A percentile compares a stretch with the other conserved stretches of the same genome.
Evolutionary conservation across 179 eudicot species (phyloP).

Genomic region (Nepenthes alata): DNA sequence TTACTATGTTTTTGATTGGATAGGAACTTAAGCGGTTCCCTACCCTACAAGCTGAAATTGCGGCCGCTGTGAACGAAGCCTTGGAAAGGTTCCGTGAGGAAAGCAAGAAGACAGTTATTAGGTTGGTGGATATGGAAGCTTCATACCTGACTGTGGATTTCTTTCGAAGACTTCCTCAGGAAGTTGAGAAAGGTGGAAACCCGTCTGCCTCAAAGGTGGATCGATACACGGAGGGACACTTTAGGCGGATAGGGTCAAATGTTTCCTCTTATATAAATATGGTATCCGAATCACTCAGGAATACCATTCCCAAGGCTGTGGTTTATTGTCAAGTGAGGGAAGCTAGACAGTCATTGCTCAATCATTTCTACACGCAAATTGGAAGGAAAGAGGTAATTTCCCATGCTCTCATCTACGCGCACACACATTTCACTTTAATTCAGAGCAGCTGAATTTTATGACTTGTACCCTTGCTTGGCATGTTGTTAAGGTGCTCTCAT

Average conservation of each 20-base stretch:
- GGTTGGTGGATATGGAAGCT: conserved; percentile 88
- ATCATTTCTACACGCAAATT: conserved; percentile 58
- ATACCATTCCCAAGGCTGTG: conserved; percentile 77
- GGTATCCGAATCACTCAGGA: conserved; percentile 66
- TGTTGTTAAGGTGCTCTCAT: too few relatives aligned
- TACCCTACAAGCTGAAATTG: conserved; percentile 60
- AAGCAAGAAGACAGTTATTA: conserved; percentile 58
- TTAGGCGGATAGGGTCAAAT: conserved; percentile 78
- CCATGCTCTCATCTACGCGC: conserved; percentile 4
- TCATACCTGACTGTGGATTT: conserved; percentile 83
- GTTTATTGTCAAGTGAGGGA: conserved; percentile 88
- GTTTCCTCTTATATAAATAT: conserved; percentile 67
- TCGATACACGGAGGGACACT: conserved; percentile 63
- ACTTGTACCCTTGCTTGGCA: too few relatives aligned
- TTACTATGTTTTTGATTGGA: background rate
- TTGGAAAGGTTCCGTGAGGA: conserved; percentile 84
- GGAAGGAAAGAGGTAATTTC: conserved; percentile 70
- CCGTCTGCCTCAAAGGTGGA: conserved; percentile 34
- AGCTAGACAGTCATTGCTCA: conserved; percentile 67
- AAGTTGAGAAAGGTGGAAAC: conserved; percentile 44
- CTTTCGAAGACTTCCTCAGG: conserved; percentile 88
- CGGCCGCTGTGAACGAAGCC: conserved; percentile 59
- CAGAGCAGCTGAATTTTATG: too few relatives aligned
- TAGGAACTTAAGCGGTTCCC: conserved; percentile 94
- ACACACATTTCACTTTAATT: background rate